Evolutionary conservation across 1,284 basidiomycete species (phyloP), one percentile per base, ranked within the genome.

Genomic region (Schizophyllum amplum): DNA sequence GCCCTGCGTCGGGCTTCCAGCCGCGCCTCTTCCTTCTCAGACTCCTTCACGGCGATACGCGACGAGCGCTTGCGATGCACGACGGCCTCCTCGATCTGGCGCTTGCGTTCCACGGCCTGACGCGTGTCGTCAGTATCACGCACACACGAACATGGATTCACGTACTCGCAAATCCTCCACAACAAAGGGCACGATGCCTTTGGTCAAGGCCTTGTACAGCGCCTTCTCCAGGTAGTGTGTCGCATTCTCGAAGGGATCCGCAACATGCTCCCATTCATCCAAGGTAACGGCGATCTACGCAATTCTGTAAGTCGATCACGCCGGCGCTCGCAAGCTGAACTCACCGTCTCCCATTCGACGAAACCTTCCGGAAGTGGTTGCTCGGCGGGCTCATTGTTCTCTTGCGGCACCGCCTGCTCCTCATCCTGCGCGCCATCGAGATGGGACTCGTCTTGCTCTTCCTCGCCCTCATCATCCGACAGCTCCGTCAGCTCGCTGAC

Each of bases 261-360:
- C 77, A 54, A 94, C 79, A 48, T 77, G 76, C 62, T 91, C 84
- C 92, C 92, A 93, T 61, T 93, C 90, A 5, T 78, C 68, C 17
- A 90, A 74, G n/a, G 88, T 90, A 15, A 86, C 80, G 64, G 87
- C 91, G 60, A 94, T 81, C 89, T 92, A 56, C 9, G 20, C n/a
- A 48, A 24, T 27, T 49, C 25, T 50, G 20, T n/a, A 20, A 50
- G 3, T 4, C 11, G 4, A 17, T 9, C 7, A 9, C 7, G n/a
- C n/a, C n/a, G 2, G 7, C 13, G 33, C 33, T 3, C 11, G 7
- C 33, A 42, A 3, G 17, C 17, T 17, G 33, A 42, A 76, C 84
- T 62, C 59, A 91, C 90, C 64, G 87, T 87, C 72, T 93, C 89
- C 91, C 91, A 92, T 67, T 90, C 88, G 56, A 91, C 71, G 64